These are phyloP conservation scores for Volutella citrinella DNA, from an alignment of 2,329 filamentous ascomycete genomes.

Conservation along the genomic window DNA sequence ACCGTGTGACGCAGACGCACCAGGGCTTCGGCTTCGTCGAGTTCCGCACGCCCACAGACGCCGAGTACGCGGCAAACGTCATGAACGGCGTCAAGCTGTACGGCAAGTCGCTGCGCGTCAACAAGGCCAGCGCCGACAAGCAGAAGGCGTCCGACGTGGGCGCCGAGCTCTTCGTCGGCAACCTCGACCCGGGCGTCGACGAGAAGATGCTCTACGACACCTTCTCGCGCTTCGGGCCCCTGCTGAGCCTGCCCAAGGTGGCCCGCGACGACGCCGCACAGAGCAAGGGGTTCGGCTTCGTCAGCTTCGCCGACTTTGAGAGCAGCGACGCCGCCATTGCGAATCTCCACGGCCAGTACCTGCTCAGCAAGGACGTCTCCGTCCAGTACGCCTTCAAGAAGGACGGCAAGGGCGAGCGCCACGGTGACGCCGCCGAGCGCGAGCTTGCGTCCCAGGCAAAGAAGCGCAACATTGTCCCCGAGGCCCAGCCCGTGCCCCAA, in stretches of 20 bases:
- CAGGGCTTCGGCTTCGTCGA: conserved; percentile 99
- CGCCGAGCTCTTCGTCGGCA: conserved; percentile 94
- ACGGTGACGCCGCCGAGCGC: conserved; percentile 91
- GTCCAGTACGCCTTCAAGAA: conserved; percentile 99
- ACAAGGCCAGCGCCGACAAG: conserved; percentile 90
- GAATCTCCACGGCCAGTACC: conserved; percentile 93
- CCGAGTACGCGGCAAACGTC: conserved; percentile 92
- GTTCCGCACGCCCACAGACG: conserved; percentile 91
- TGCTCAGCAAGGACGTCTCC: conserved; percentile 94
- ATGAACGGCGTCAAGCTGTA: conserved; percentile 95
- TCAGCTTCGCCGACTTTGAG: conserved; percentile 91
- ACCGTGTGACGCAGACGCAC: conserved; percentile 93
- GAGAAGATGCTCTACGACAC: conserved; percentile 95
- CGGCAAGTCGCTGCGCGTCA: conserved; percentile 93
- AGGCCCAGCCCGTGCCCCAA: conserved; percentile 71
- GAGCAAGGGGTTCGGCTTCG: conserved; percentile 94
- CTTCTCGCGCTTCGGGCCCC: conserved; percentile 85
- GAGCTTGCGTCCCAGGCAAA: conserved; percentile 89
- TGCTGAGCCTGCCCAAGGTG: conserved; percentile 84
- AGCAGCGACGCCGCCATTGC: conserved; percentile 86
- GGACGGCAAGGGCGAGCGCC: conserved; percentile 93
- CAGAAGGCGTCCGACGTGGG: conserved; percentile 91
- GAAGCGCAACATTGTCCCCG: conserved; percentile 87
- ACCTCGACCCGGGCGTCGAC: conserved; percentile 90
- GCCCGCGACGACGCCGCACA: conserved; percentile 85